Base-by-base conservation (phyloP, 1,139 yeast genomes). In the Taiozyma sp. region DNA sequence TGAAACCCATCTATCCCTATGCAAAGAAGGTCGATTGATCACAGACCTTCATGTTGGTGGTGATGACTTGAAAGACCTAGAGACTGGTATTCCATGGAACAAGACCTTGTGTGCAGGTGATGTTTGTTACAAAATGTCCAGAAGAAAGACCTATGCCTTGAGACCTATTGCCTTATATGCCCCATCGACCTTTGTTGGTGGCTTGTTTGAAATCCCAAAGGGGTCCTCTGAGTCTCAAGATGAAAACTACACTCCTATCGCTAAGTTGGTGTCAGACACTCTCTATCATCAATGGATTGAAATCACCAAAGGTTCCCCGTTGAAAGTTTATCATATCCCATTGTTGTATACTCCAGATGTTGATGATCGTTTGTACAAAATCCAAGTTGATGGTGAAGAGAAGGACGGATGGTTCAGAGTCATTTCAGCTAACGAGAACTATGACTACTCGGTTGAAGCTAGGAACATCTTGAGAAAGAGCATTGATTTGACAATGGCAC, bases 181-280 rank as follows among this genome's bases (percentile, higher is more conserved):
- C 34, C 88, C 91, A 0, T 71, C 74, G 44, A 75, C 83, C 0
- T 73, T 78, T 60, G 78, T 86, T 2, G 93, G 92, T 3, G 91
- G 84, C 0, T 57, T 85, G 10, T 86, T 74, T 63, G 53, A 52
- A 34, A 36, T 50, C 13, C 32, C 30, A 7, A 40, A 30, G 12
- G 43, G n/a, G 1, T 32, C 4, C 9, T 43, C 45, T 30, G 51
- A 46, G n/a, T 45, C 48, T 2, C 38, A 45, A 23, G 56, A 51
- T 45, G 51, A 41, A 27, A 46, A 38, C 34, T 54, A 44, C 32
- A 19, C 50, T 7, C 58, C 58, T 13, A 41, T 55, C 6, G 52
- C 55, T 3, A 49, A 45, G 23, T 46, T 55, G 14, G n/a, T 55
- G 8, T 32, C 54, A 7, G 58, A 53, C 36, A 40, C 49, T 9